phyloP scores from a whole-genome alignment of 805 yeast species.

The Hanseniaspora pseudoguilliermondii region DNA sequence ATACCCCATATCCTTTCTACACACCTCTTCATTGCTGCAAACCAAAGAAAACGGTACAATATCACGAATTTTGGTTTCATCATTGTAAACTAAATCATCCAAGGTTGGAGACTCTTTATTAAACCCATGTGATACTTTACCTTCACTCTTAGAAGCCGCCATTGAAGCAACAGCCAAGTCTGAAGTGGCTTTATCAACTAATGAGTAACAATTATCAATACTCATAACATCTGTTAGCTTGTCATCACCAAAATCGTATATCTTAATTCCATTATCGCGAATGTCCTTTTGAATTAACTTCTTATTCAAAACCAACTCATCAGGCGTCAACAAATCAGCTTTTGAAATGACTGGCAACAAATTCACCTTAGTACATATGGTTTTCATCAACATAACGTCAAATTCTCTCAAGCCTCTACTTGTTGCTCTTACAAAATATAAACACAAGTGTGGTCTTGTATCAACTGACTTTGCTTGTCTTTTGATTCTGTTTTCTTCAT shows the following conservation, averaged over 20 bases:
- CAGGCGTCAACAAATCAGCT: constrained; percentile 62
- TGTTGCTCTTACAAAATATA: constrained; percentile 62
- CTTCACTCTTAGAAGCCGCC: neutral
- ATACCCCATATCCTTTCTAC: constrained; percentile 22
- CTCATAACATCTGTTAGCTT: constrained; percentile 23
- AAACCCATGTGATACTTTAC: constrained; percentile 18
- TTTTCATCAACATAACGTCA: constrained; percentile 60
- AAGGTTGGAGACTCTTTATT: neutral
- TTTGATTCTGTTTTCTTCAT: constrained; percentile 61
- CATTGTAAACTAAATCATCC: constrained; percentile 20
- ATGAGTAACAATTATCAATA: constrained; percentile 21
- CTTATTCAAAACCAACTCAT: constrained; percentile 47
- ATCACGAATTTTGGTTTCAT: constrained; percentile 30
- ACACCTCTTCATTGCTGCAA: constrained; percentile 37
- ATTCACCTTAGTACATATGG: constrained; percentile 60
- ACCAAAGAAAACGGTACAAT: constrained; percentile 53
- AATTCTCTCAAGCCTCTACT: constrained; percentile 32
- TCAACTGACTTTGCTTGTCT: constrained; percentile 62
- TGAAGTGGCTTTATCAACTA: neutral
- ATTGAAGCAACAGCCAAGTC: neutral
- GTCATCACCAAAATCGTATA: constrained; percentile 61
- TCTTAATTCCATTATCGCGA: constrained; percentile 42
- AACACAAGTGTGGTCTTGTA: constrained; percentile 61
- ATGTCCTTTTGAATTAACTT: constrained; percentile 44
- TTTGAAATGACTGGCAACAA: constrained; percentile 72